phyloP scores from a whole-genome alignment of 371 early-diverging fungal species.

The Syncephalastrum contaminatum region DNA sequence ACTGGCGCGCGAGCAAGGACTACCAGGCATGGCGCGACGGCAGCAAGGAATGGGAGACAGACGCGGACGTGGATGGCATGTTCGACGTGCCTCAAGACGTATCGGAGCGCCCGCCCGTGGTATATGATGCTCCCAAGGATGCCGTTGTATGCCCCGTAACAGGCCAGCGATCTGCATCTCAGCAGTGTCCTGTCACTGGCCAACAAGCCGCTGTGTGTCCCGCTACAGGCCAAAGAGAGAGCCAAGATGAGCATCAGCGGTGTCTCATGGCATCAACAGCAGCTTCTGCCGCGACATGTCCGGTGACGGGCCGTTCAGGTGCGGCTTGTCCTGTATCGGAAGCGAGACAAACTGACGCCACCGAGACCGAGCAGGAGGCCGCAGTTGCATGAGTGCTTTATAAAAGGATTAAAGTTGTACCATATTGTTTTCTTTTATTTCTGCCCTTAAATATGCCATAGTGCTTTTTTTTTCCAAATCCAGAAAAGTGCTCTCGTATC shows the following conservation, averaged over 20 bases:
- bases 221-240: slow-evolving; percentile 14
- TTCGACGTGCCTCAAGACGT: slow-evolving; percentile 13
- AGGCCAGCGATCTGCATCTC: slow-evolving; percentile 9
- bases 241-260: not conserved
- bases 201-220: slow-evolving; percentile 14
- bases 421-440: no score
- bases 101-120: not conserved
- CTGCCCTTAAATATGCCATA: no score
- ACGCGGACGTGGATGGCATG: slow-evolving; percentile 13
- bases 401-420: no score
- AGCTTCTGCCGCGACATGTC: slow-evolving; percentile 19
- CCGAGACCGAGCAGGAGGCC: no score
- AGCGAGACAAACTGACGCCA: no score
- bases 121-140: slow-evolving; percentile 21
- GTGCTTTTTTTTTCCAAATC: no score
- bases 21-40: slow-evolving; percentile 26
- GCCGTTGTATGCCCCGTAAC: slow-evolving; percentile 26
- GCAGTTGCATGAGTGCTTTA: no score
- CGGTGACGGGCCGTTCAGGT: slow-evolving; percentile 22
- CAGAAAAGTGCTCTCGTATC: no score
- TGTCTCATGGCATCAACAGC: no score
- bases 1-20: slow-evolving; percentile 40
- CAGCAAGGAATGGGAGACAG: slow-evolving; percentile 1
- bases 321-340: no score
- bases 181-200: no score